These are phyloP conservation scores for Aspergillus luchuensis DNA, from an alignment of 2,329 filamentous ascomycete species.

Conservation along the genomic window DNA sequence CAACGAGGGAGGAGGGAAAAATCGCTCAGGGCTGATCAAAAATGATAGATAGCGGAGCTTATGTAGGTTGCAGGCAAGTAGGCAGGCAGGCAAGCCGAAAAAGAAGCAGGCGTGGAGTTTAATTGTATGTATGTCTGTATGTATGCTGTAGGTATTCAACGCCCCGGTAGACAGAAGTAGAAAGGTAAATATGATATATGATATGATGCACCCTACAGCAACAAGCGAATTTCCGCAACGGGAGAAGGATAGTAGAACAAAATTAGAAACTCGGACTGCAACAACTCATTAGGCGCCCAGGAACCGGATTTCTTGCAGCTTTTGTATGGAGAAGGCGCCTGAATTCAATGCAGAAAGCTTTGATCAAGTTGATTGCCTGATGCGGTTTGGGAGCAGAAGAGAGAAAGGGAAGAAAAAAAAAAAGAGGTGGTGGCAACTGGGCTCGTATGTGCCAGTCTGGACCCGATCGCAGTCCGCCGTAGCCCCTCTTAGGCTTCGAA, in stretches of 20 bases:
- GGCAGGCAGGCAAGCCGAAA: too few relatives aligned
- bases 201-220: background rate
- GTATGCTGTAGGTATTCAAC: background rate
- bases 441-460: constrained; percentile 5
- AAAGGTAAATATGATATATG: background rate
- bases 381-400: background rate
- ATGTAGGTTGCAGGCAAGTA: constrained; percentile 4
- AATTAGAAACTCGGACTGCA: background rate
- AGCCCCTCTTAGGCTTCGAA: background rate
- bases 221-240: background rate
- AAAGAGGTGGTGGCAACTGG: background rate
- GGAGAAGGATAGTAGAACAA: background rate
- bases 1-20: constrained; percentile 1
- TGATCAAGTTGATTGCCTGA: constrained; percentile 5
- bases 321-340: constrained; percentile 3
- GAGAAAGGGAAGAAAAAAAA: too few relatives aligned
- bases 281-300: constrained; percentile 2
- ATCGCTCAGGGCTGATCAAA: constrained; percentile 12
- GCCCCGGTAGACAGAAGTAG: background rate
- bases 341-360: constrained; percentile 11
- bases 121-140: background rate
- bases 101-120: background rate
- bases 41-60: constrained; percentile 4
- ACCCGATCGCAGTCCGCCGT: constrained; percentile 3
- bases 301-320: background rate